phyloP scores from a whole-genome alignment of 352 stramenopile species.

The Pythium catenulatum region DNA sequence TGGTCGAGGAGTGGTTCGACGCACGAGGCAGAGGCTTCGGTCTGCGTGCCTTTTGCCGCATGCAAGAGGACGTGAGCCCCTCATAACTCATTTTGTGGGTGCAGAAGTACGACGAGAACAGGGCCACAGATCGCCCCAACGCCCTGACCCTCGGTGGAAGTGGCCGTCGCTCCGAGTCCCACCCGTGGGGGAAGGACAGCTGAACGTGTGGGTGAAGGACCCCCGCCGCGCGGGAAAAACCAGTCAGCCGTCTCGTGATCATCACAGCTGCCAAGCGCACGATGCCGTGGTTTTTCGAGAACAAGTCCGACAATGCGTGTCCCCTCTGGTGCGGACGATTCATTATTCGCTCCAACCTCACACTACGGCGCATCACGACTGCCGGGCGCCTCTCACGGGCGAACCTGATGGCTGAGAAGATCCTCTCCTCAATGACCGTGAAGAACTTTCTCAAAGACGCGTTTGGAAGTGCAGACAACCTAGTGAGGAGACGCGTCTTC shows the following conservation, averaged over 20 bases:
- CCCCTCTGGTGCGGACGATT: neutral
- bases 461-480: neutral
- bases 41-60: neutral
- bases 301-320: neutral
- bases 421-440: neutral
- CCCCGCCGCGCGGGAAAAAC: neutral
- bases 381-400: neutral
- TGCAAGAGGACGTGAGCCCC: neutral
- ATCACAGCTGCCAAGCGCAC: neutral
- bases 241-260: neutral
- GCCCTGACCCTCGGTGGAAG: neutral
- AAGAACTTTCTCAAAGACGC: neutral
- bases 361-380: neutral
- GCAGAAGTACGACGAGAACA: neutral
- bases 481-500: neutral
- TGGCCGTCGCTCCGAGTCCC: neutral
- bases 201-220: neutral
- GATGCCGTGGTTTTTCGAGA: neutral
- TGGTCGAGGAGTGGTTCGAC: neutral
- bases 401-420: neutral
- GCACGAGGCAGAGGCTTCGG: neutral
- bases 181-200: neutral
- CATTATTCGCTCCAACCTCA: neutral
- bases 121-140: neutral
- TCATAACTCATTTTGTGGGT: neutral